Conservation (phyloP, 2,329 filamentous ascomycete genomes). For the Fusarium nelsonii region DNA sequence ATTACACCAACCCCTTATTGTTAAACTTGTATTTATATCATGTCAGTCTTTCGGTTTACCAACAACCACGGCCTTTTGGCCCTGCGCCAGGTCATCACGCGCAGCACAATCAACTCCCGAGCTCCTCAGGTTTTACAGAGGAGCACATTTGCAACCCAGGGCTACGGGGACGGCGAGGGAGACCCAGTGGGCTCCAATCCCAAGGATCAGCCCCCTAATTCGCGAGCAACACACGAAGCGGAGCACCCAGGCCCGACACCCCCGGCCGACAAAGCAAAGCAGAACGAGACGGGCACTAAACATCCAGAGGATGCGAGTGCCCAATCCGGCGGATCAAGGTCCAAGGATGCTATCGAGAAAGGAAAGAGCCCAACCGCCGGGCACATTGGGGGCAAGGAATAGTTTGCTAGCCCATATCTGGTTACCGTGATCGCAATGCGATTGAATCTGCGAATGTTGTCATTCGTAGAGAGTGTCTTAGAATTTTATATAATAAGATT, state of each 20-base stretch:
- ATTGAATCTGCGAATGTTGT: not conserved
- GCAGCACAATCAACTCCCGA: not conserved
- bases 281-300: not conserved
- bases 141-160: not conserved
- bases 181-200: slow-evolving; percentile 1
- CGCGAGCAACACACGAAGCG: not conserved
- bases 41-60: not conserved
- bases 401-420: not conserved
- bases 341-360: slow-evolving; percentile 11
- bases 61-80: not conserved
- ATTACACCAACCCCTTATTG: not conserved
- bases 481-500: not conserved
- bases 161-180: slow-evolving; percentile 2
- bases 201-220: not conserved
- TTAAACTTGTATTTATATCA: not conserved
- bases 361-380: slow-evolving; percentile 11
- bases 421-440: not conserved
- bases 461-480: not conserved
- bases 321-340: slow-evolving; percentile 7
- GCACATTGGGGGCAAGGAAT: slow-evolving; percentile 5
- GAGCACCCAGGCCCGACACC: slow-evolving; percentile 8
- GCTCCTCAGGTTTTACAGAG: not conserved
- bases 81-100: not conserved
- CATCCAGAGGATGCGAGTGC: slow-evolving; percentile 6
- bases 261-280: not conserved